Evolutionary conservation across 495 filamentous ascomycete genomes (phyloP).

Genomic region (Hypoxylon fragiforme): DNA sequence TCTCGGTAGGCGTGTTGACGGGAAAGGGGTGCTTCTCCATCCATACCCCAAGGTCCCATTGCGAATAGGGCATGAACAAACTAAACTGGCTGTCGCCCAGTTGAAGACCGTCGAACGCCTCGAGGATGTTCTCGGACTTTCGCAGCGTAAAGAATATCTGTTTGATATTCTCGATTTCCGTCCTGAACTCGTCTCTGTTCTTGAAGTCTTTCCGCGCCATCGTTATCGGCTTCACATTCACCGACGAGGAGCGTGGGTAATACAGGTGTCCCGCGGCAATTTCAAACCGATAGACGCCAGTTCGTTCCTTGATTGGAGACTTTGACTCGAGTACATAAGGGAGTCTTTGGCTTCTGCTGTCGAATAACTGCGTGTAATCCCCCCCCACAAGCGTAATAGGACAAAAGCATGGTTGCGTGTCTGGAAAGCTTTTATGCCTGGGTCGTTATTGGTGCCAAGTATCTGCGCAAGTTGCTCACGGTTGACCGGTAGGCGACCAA

Average conservation of each 20-base stretch:
- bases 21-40: constrained; percentile 30
- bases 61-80: constrained; percentile 44
- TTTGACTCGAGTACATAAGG: constrained; percentile 38
- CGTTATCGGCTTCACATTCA: constrained; percentile 19
- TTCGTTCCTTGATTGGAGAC: constrained; percentile 25
- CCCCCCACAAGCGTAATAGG: constrained; percentile 37
- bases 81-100: constrained; percentile 38
- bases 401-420: constrained; percentile 41
- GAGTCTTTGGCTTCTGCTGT: constrained; percentile 34
- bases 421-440: constrained; percentile 36
- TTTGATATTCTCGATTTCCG: constrained; percentile 38
- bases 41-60: constrained; percentile 39
- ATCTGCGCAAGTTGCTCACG: constrained; percentile 26
- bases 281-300: constrained; percentile 40
- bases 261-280: constrained; percentile 42
- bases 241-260: constrained; percentile 14
- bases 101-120: constrained; percentile 39
- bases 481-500: constrained; percentile 18
- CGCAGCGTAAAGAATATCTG: constrained; percentile 35
- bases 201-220: constrained; percentile 38
- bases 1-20: constrained; percentile 11
- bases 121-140: constrained; percentile 38
- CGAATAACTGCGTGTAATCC: constrained; percentile 28
- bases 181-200: constrained; percentile 21
- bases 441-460: constrained; percentile 19